These are phyloP conservation scores for Monascus purpureus DNA, from an alignment of 495 filamentous ascomycete species.

Conservation along the genomic window DNA sequence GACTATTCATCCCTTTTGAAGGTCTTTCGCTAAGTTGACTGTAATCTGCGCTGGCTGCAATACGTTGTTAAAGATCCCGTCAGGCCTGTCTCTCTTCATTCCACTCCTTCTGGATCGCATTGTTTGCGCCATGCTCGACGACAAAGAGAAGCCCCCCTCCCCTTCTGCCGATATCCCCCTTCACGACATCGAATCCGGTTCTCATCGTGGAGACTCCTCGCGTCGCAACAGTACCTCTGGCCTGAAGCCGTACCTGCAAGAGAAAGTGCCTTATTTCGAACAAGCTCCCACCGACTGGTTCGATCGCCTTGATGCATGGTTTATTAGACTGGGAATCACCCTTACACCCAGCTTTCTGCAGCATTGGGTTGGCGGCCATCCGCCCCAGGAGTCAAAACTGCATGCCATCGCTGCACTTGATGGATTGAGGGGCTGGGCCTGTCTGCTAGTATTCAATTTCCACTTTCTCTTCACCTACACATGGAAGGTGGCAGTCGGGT, in stretches of 20 bases:
- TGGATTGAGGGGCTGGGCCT: constrained; percentile 37
- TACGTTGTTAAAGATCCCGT: too few relatives aligned
- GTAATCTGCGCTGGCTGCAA: too few relatives aligned
- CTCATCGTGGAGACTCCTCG: constrained; percentile 1
- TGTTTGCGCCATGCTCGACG: too few relatives aligned
- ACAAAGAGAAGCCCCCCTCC: constrained; percentile 6
- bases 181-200: constrained; percentile 18
- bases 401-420: constrained; percentile 36
- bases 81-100: too few relatives aligned
- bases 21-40: too few relatives aligned
- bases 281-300: constrained; percentile 17
- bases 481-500: constrained; percentile 31
- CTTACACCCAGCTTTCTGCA: constrained; percentile 30
- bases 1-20: too few relatives aligned
- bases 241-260: constrained; percentile 1
- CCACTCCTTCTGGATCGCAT: too few relatives aligned
- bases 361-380: constrained; percentile 21
- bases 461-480: constrained; percentile 40
- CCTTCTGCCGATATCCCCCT: constrained; percentile 17
- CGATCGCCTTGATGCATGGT: constrained; percentile 11
- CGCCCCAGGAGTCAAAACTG: constrained; percentile 15
- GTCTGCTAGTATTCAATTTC: constrained; percentile 39
- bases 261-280: constrained; percentile 7
- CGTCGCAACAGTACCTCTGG: constrained; percentile 2
- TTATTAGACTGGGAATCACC: constrained; percentile 18